Evolutionary conservation across 306 rosid genomes (phyloP), one percentile per base, ranked within the genome.

Genomic region (Pyrus betulifolia): DNA sequence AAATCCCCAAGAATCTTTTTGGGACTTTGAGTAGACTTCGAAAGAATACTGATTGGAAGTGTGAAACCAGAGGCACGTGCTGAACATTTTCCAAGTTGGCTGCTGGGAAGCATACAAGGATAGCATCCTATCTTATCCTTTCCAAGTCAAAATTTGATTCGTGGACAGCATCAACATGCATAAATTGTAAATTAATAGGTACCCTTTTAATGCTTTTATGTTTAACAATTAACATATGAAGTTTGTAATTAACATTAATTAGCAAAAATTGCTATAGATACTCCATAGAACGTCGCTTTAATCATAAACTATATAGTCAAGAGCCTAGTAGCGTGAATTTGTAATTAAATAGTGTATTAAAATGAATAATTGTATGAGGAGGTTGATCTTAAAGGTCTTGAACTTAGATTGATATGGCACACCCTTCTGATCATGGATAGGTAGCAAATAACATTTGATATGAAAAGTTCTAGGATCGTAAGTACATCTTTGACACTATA

Each of bases 81-180:
- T 35, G 14, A 30, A 70, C 70, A 59, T 18, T 51, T 70, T 70
- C 75, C 75, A 78, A 71, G 25, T 74, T 45, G 61, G 61, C 70
- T 45, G 78, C 70, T 18, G n/a, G 42, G 42, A 38, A 7, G 42
- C 9, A 18, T 5, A 21, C 42, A 35, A 35, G 19, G 55, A 8
- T 27, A 61, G 63, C 15, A 25, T 0, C 22, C 13, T 31, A 31
- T 64, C 40, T 2, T 64, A 64, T 30, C 42, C 27, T 8, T 61
- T 11, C 69, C 31, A 4, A 33, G 19, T 35, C 27, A 27, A 35
- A 35, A 66, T 38, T 66, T 13, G 27, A 65, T 35, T 4, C 5
- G 44, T 18, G n/a, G 11, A 14, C 42, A 15, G 6, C 42, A 30
- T 27, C 11, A 61, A 61, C 4, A 14, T 13, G 17, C 9, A 61